A percentile compares a stretch with the other conserved stretches of the same genome.
These are phyloP conservation scores for Pulchroboletus neoregius DNA, from an alignment of 1,284 basidiomycete species.

Conservation along the genomic window DNA sequence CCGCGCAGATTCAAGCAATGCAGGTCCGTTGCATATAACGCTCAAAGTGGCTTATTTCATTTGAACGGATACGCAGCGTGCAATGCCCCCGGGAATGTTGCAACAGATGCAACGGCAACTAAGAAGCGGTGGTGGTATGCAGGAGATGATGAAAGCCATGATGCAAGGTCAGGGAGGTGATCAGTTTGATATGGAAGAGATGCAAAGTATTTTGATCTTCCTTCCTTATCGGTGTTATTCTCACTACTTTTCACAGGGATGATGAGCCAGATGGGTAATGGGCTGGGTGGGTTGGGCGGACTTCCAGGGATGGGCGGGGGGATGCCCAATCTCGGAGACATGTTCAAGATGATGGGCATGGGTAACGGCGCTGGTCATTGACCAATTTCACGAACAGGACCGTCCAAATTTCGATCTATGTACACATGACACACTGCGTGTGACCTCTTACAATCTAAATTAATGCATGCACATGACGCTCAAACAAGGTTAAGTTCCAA, in stretches of 20 bases:
- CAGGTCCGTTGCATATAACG: slow-evolving; percentile 49
- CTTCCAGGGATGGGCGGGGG: slow-evolving; percentile 43
- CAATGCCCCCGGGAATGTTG: slow-evolving; percentile 87
- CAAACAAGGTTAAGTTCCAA: slow-evolving; percentile 32
- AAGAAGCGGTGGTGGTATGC: slow-evolving; percentile 80
- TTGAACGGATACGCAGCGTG: slow-evolving; percentile 46
- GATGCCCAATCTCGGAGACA: slow-evolving; percentile 66
- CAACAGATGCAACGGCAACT: slow-evolving; percentile 83
- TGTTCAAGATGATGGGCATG: slow-evolving; percentile 87
- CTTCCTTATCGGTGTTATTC: slow-evolving; percentile 5
- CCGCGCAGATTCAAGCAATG: slow-evolving; percentile 90
- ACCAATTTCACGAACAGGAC: slow-evolving; percentile 9
- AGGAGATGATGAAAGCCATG: slow-evolving; percentile 95
- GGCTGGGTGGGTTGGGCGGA: slow-evolving; percentile 53
- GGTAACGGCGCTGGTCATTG: slow-evolving; percentile 43
- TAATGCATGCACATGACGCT: slow-evolving; percentile 13
- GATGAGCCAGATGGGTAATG: slow-evolving; percentile 81
- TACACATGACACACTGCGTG: slow-evolving; percentile 20
- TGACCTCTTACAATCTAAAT: slow-evolving; percentile 15
- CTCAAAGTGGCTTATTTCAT: slow-evolving; percentile 7
- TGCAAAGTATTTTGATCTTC: slow-evolving; percentile 60
- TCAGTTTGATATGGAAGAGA: slow-evolving; percentile 80
- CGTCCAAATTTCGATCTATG: slow-evolving; percentile 13
- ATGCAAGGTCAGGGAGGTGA: slow-evolving; percentile 87
- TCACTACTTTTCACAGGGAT: slow-evolving; percentile 49